A percentile compares a stretch with the other conserved stretches of the same genome.
phyloP scores from a whole-genome alignment of 345 rosid species.

The Hibiscus trionum region DNA sequence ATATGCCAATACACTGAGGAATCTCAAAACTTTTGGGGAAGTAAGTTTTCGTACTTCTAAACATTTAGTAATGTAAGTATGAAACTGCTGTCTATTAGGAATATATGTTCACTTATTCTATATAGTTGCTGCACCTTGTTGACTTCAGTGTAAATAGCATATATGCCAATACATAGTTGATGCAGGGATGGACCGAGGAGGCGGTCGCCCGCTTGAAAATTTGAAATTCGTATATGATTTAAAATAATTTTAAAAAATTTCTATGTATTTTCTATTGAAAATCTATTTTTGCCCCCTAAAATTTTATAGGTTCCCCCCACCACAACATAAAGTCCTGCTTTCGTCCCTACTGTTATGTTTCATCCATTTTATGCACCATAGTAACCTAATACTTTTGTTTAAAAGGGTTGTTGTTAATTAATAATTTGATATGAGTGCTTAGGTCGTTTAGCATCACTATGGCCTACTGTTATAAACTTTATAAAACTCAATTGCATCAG shows the following conservation, averaged over 20 bases:
- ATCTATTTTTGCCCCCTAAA: too few relatives aligned
- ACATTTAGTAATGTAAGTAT: neutral
- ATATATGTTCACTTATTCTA: neutral
- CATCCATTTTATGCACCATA: neutral
- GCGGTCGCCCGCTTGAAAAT: too few relatives aligned
- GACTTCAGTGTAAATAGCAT: neutral
- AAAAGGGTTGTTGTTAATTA: too few relatives aligned
- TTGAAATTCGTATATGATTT: too few relatives aligned
- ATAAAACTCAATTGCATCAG: neutral
- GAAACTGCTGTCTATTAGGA: neutral
- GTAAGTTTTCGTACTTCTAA: slow-evolving; percentile 29
- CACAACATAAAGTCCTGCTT: too few relatives aligned
- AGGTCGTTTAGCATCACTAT: neutral
- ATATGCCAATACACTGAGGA: slow-evolving; percentile 59
- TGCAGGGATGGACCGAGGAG: too few relatives aligned
- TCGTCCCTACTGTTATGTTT: neutral
- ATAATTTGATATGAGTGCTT: neutral
- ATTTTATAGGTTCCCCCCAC: too few relatives aligned
- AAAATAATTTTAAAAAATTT: too few relatives aligned
- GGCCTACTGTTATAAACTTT: neutral
- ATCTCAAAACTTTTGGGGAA: slow-evolving; percentile 88
- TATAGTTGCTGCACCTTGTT: neutral
- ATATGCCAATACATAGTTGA: neutral
- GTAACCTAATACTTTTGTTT: neutral
- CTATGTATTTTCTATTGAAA: too few relatives aligned